phyloP scores from a whole-genome alignment of 139 green algal genomes.

The Pseudopediastrum boryanum region DNA sequence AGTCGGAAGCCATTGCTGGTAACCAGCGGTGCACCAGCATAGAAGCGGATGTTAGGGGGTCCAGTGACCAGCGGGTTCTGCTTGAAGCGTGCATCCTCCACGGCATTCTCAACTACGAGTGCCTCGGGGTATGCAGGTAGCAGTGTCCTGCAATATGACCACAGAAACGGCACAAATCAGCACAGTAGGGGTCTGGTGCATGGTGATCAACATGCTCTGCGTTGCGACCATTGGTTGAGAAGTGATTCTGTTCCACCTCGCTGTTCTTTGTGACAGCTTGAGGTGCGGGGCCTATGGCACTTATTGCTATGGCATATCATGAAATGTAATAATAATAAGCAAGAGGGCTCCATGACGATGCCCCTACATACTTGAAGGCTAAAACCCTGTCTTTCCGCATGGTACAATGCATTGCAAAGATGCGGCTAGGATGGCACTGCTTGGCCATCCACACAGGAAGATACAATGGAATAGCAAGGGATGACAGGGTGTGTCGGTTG shows the following conservation, averaged over 20 bases:
- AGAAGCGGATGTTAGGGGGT: constrained; percentile 82
- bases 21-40: constrained; percentile 84
- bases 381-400: too few species aligned
- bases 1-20: constrained; percentile 65
- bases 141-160: constrained; percentile 62
- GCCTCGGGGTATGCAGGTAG: constrained; percentile 71
- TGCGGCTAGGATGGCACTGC: too few species aligned
- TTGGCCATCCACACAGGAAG: too few species aligned
- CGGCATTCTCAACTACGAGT: constrained; percentile 78
- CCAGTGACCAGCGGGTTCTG: constrained; percentile 77
- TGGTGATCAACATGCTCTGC: not conserved
- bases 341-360: too few species aligned
- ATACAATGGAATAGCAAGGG: not conserved
- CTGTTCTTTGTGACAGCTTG: too few species aligned
- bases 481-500: not conserved
- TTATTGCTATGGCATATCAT: too few species aligned
- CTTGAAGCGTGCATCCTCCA: constrained; percentile 75
- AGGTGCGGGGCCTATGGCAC: too few species aligned
- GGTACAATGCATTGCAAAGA: too few species aligned
- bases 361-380: too few species aligned
- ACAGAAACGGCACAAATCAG: not conserved
- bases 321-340: too few species aligned
- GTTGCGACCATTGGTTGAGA: not conserved
- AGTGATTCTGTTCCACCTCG: not conserved
- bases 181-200: not conserved